Evolutionary conservation across 2,329 filamentous ascomycete species (phyloP), one percentile per base, ranked within the genome.

Genomic region (Lachnellula hyalina): DNA sequence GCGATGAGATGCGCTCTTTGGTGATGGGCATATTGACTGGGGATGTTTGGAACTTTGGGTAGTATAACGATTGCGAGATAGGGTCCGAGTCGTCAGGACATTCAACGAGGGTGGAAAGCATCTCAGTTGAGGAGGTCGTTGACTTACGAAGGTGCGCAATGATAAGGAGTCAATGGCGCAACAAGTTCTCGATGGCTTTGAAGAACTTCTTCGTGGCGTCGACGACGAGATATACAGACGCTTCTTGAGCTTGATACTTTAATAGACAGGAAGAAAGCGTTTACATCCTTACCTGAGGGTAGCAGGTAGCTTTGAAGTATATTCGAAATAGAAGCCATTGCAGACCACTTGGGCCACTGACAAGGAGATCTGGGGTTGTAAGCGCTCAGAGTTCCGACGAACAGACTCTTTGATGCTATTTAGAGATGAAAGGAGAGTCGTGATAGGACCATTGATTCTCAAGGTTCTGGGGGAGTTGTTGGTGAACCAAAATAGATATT

Each of bases 1-100:
- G 83, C 49, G 81, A 78, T 1, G 83, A 85, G 63, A 86, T 86
- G 54, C 72, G 74, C 53, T 75, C 72, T 70, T 83, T 85, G 65
- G 61, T 56, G 56, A 67, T 64, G 44, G 63, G 47, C 66, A 68
- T 68, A 6, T 42, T 36, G 28, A 36, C 15, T 32, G 47, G 45
- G 38, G 17, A 34, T 21, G 21, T 32, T 15, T 35, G 40, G 23
- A 38, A 23, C 25, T 28, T 49, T 23, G 19, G 11, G 21, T 17
- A 38, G 17, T 2, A 19, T 15, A n/a, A 34, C 5, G 19, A 44
- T 15, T 1, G 19, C 8, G 34, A 35, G 23, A 17, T 41, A 17
- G 19, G 36, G 38, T n/a, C 14, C 17, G 23, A 41, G 38, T 23
- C 21, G 34, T n/a, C 38, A 14, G 40, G 25, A 28, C 49, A 44